A percentile compares a stretch with the other conserved stretches of the same genome.
phyloP scores from a whole-genome alignment of 352 stramenopile genomes.

The Globisporangium parvum region DNA sequence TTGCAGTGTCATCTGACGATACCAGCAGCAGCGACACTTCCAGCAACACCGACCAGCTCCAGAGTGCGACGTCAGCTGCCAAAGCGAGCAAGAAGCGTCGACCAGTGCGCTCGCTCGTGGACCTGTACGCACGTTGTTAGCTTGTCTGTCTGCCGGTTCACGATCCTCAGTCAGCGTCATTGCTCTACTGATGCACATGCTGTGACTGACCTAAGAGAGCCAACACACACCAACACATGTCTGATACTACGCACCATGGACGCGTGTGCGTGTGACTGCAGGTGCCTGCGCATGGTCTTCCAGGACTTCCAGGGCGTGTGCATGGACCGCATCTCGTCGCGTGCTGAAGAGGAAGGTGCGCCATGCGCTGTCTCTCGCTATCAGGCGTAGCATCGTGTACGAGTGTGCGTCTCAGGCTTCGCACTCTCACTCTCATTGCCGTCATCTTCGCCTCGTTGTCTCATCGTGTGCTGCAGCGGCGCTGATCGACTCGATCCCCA shows the following conservation, averaged over 20 bases:
- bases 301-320: constrained; percentile 67
- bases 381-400: no score
- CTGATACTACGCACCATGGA: not conserved
- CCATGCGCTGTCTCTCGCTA: not conserved
- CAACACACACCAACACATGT: not conserved
- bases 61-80: no score
- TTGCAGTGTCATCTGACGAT: not conserved
- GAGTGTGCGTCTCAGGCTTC: not conserved
- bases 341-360: constrained; percentile 58
- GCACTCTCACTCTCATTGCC: no score
- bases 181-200: no score
- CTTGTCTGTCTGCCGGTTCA: no score
- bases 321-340: constrained; percentile 52
- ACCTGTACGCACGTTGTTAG: constrained; percentile 34
- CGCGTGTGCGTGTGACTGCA: constrained; percentile 10
- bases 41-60: constrained; percentile 15
- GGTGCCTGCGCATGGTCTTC: constrained; percentile 53
- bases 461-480: constrained; percentile 21
- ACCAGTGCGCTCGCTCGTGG: constrained; percentile 40
- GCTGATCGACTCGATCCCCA: constrained; percentile 60
- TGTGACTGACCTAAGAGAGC: no score
- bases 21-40: not conserved
- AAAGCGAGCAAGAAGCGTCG: constrained; percentile 12
- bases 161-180: no score
- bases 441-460: no score